Conservation (phyloP, 148 eudicot genomes). For the Vaccinium vitisidaea region DNA sequence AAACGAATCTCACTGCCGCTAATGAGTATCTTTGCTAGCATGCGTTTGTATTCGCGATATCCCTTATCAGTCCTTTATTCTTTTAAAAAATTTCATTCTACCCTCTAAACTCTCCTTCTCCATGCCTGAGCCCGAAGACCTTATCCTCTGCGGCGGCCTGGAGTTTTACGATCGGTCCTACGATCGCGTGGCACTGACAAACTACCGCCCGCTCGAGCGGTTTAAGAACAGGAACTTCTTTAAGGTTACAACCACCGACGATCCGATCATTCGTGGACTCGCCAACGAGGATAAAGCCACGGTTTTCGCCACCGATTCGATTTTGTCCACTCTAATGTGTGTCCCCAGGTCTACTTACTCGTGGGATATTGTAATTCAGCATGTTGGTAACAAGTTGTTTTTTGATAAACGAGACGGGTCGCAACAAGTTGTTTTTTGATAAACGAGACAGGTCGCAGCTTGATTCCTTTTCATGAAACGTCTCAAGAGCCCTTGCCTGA, state of each 20-base stretch:
- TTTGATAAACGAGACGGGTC: conserved; percentile 92
- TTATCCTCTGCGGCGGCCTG: conserved; percentile 61
- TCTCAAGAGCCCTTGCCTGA: conserved; percentile 93
- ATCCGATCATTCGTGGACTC: conserved; percentile 75
- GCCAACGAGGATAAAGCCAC: conserved; percentile 96
- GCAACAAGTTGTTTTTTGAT: too few relatives aligned
- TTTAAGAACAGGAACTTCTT: conserved; percentile 84
- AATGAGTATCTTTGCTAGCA: too few relatives aligned
- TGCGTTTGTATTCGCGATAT: too few relatives aligned
- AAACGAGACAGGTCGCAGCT: too few relatives aligned
- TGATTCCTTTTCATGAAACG: conserved; percentile 79
- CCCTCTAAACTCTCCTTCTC: conserved; percentile 63
- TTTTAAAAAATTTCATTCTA: too few relatives aligned
- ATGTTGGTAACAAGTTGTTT: conserved; percentile 87
- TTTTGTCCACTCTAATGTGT: conserved; percentile 77
- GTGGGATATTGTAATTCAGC: conserved; percentile 90
- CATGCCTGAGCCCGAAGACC: conserved; percentile 85
- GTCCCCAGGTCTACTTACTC: conserved; percentile 78
- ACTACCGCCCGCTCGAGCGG: conserved; percentile 63
- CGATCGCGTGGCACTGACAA: conserved; percentile 75
- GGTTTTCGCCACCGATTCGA: conserved; percentile 82
- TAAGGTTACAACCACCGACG: conserved; percentile 88
- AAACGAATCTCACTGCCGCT: background rate
- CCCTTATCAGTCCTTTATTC: too few relatives aligned
- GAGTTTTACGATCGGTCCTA: conserved; percentile 64